Evolutionary conservation across 2,329 filamentous ascomycete species (phyloP).

Genomic region (Monilinia aucupariae): DNA sequence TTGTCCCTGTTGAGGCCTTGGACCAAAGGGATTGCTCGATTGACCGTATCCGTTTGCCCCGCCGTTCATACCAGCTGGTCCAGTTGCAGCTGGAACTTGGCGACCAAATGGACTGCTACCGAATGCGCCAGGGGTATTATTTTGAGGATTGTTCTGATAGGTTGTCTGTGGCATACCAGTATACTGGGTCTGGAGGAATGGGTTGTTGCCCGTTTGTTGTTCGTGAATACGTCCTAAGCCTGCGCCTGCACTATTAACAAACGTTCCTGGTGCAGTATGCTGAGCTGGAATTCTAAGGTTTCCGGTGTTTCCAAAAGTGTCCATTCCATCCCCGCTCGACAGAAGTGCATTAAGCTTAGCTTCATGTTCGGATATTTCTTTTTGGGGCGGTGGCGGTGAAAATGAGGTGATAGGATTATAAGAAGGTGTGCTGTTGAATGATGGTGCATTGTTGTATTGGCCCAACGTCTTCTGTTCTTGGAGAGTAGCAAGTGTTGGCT

Average conservation of each 20-base stretch:
- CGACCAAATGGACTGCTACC: conserved; percentile 28
- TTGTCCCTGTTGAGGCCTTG: conserved; percentile 45
- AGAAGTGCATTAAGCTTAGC: conserved; percentile 82
- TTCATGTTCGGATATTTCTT: conserved; percentile 56
- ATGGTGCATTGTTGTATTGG: conserved; percentile 31
- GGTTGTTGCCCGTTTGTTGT: conserved; percentile 68
- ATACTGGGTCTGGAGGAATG: conserved; percentile 79
- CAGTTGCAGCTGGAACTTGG: conserved; percentile 51
- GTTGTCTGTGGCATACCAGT: conserved; percentile 65
- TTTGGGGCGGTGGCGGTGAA: conserved; percentile 45
- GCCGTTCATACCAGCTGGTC: conserved; percentile 52
- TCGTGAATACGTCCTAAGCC: conserved; percentile 63
- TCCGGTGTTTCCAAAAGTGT: conserved; percentile 97
- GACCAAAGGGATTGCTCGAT: conserved; percentile 52
- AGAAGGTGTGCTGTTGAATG: conserved; percentile 49
- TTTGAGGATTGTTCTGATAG: conserved; percentile 45
- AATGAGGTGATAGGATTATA: conserved; percentile 43
- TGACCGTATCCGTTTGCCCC: conserved; percentile 38
- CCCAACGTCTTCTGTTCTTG: conserved; percentile 77
- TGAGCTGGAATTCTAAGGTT: conserved; percentile 92
- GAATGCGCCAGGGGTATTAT: conserved; percentile 33
- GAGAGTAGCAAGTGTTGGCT: conserved; percentile 68
- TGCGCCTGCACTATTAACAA: conserved; percentile 89
- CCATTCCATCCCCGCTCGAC: conserved; percentile 82
- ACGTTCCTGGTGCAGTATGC: conserved; percentile 91